Evolutionary conservation across 441 rosid species (phyloP), one percentile per base, ranked within the genome.

Genomic region (Omphalea diandra): DNA sequence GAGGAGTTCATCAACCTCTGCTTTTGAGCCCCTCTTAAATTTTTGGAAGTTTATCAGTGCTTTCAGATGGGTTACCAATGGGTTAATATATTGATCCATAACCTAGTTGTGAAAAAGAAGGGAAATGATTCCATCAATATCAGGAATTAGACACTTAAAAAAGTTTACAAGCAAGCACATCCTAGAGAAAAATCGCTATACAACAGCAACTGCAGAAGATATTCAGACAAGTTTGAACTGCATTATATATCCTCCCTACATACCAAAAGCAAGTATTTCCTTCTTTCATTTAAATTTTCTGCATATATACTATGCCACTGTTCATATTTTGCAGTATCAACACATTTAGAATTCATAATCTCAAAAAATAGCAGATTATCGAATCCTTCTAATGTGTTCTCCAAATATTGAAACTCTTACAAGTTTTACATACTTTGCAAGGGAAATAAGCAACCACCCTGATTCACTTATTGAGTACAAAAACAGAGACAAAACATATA

Each of bases 71-170:
- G 82, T 71, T 61, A 86, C 89, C 68, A 92, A 71, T 70, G 96
- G 93, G 76, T 92, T 90, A 66, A 92, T 89, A 83, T 90, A 92
- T 47, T 88, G 86, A 79, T 86, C 89, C 87, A 88, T 86, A 17
- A 92, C 91, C 94, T 92, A 74, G 56, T 56, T 38, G 73, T 62
- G 20, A 55, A 61, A n/a, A 63, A 57, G 38, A 56, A 65, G 27
- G 24, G 43, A 46, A 56, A 64, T 8, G 15, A 55, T 43, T 32
- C 17, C 8, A 62, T 49, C 36, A 52, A 11, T 55, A 32, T 31
- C 41, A 71, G 10, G n/a, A 2, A 59, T 41, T 43, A 10, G 20
- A 9, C 8, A 31, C 67, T n/a, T 0, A 15, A 35, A 11, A 22
- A 70, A 44, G 40, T 17, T 33, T 17, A 11, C 40, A 38, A 50